Evolutionary conservation across 2,329 filamentous ascomycete species (phyloP), one percentile per base, ranked within the genome.

Genomic region (Xylariaceae sp.): DNA sequence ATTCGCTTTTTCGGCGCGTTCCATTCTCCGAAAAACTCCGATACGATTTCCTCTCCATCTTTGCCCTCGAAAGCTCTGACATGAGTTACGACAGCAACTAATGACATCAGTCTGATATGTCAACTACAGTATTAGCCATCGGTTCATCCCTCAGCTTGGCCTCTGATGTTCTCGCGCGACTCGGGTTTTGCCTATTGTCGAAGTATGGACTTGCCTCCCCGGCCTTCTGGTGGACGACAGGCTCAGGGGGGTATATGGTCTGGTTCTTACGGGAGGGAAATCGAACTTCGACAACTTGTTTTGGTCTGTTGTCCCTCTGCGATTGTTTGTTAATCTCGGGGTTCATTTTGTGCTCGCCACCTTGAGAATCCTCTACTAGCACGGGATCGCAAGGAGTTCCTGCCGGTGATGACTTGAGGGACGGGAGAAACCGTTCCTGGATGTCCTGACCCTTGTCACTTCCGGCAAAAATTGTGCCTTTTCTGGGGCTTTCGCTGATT

Each of bases 381-480:
- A 56, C 43, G 8, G 50, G 50, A n/a, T 47, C 50, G 13, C 29
- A 34, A 13, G 50, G 45, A 12, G 54, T 53, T 19, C 47, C 53
- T 18, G 43, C 45, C 34, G 42, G 37, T 32, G 48, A 39, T 19
- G 49, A 46, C 24, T 19, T 37, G 37, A 45, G 52, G 24, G 40
- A 42, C n/a, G 38, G 42, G 35, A 57, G 24, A 38, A 56, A 52
- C 9, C 16, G 11, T 17, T 39, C 43, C 29, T 37, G 37, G 9
- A 38, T 39, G 22, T 41, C 16, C 17, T 34, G 42, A 17, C 24
- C 36, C 17, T 17, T 37, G 16, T 48, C 46, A 18, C 32, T 29
- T 24, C 33, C 37, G 13, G 39, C 19, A 9, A 33, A 45, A 7
- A 34, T 16, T 7, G 37, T 29, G 16, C 38, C 34, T 13, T 16